Base-by-base conservation (phyloP, 805 yeast species). In the Saccharomycopsis fibuligera region DNA sequence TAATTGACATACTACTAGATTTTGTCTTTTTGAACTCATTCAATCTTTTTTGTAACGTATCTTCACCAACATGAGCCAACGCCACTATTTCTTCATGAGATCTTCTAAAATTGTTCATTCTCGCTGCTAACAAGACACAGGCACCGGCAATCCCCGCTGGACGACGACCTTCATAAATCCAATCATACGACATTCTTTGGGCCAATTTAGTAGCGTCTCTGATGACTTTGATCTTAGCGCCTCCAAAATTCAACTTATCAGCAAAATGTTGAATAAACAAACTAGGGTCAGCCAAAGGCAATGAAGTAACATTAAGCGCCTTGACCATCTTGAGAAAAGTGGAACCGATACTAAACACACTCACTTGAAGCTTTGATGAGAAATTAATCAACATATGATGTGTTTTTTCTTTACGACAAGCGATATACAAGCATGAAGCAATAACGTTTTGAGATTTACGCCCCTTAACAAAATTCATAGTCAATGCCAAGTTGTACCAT, bases 111-210 rank as follows among this genome's bases (percentile, higher is more conserved):
- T 90, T 90, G 66, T 93, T 93, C 98, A 93, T 95, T 65, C 99
- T 76, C 2, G 97, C 93, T 0, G 99, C 99, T 44, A 93, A 68
- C 40, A 95, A 63, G 1, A 93, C 72, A 65, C 97, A 89, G 0
- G 99, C 99, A 21, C 98, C 99, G 0, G 99, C 99, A 47, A 93
- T 79, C 59, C 99, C 99, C 0, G 99, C 98, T 0, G 99, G 99
- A 54, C 98, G 74, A 61, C 99, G 76, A 23, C 99, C 99, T 66
- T 88, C 95, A 62, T 83, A 86, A 57, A 93, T 85, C 97, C 98
- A 93, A 60, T 93, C 98, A 38, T 80, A 78, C 12, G 90, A 74
- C 99, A 93, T 93, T 56, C 96, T 73, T 60, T 80, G 86, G 0
- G 96, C 96, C 21, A 93, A 67, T 58, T 81, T 78, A 5, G 82